Evolutionary conservation across 805 yeast genomes (phyloP).

Genomic region (Yamadazyma takamatsuzukensis): DNA sequence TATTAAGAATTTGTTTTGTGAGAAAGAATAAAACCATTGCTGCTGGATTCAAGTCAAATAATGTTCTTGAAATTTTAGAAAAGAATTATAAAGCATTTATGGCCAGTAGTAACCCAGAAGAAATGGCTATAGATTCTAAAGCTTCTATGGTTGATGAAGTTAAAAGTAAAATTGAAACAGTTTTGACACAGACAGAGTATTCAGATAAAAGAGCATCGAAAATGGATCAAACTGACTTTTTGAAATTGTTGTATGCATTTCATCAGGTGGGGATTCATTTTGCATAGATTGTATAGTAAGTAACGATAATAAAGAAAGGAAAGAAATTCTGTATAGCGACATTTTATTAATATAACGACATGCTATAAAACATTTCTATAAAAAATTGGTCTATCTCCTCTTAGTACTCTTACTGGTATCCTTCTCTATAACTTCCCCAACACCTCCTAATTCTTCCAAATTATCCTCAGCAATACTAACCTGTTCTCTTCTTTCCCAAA

Average conservation of each 20-base stretch:
- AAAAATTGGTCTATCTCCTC: constrained; percentile 45
- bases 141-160: constrained; percentile 47
- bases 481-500: constrained; percentile 98
- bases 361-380: background rate
- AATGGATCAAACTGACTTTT: constrained; percentile 91
- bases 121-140: constrained; percentile 39
- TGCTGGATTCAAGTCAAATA: constrained; percentile 84
- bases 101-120: constrained; percentile 46
- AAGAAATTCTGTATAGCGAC: no score
- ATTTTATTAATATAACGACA: no score
- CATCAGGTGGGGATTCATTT: constrained; percentile 97
- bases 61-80: constrained; percentile 77
- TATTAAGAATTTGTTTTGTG: constrained; percentile 84
- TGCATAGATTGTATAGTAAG: no score
- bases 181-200: constrained; percentile 74
- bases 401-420: constrained; percentile 50
- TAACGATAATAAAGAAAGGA: no score
- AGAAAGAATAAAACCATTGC: constrained; percentile 90
- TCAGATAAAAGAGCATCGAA: constrained; percentile 88
- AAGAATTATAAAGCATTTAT: constrained; percentile 82
- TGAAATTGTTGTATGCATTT: constrained; percentile 82
- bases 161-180: constrained; percentile 67
- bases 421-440: constrained; percentile 79
- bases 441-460: constrained; percentile 86
- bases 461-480: constrained; percentile 85